Base-by-base conservation (phyloP, 2,329 filamentous ascomycete genomes). In the Diaporthe citri region DNA sequence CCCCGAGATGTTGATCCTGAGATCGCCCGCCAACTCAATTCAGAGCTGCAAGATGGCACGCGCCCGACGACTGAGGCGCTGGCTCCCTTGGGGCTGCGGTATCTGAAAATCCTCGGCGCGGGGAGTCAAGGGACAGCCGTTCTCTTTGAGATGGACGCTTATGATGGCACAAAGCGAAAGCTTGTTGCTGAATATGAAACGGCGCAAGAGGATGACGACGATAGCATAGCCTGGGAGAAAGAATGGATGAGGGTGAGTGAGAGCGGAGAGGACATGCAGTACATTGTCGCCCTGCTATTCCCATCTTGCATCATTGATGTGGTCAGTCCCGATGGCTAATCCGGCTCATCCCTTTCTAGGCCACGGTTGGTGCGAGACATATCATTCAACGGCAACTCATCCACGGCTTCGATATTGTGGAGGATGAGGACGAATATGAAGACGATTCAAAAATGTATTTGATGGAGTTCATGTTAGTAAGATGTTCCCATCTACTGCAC, bases 381-480 rank as follows among this genome's bases (percentile, higher is more conserved):
- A 34, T 67, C 2, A 52, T 67, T 12, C 62, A 67, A 25, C 62
- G 62, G 12, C 34, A 67, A 3, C 39, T 52, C 8, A 28, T 67
- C 22, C 46, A 13, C 22, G 62, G 46, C 46, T 52, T 25, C 31
- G 62, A 67, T 28, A 34, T 52, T 2, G 5, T 28, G 22, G 57
- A 25, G 2, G 12, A 41, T 4, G 31, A 25, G 4, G 12, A 41
- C 25, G 12, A 41, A 5, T 6, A 25, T 28, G 20, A 22, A 4
- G 22, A 66, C 22, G 31, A 25, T 10, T 22, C 22, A 15, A n/a
- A 39, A 4, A 67, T 67, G 8, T 67, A 67, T 28, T 9, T 52
- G 15, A 67, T 67, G 62, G 62, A 67, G 46, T 67, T 67, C 31
- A 67, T 67, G 62, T 67, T 8, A 36, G 62, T 67, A 3, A 28